Percentiles rank a stretch among this genome's conserved stretches.
Conservation (phyloP, 2,329 filamentous ascomycete species). For the Cyphellophora europaea region DNA sequence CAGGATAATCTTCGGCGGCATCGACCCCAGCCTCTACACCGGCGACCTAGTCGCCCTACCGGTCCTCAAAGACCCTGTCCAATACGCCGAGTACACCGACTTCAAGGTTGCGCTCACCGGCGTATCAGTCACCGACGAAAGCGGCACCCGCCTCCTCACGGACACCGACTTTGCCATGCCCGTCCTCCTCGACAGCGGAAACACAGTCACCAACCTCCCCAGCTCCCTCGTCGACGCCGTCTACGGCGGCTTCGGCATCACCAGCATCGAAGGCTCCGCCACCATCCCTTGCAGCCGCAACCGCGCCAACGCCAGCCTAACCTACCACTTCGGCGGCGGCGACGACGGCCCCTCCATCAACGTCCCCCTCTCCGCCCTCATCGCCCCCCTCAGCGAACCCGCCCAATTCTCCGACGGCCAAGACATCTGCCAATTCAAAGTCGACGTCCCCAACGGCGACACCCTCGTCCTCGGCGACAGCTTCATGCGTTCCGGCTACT, state of each 20-base stretch:
- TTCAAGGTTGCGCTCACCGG: slow-evolving; percentile 43
- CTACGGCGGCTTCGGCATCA: slow-evolving; percentile 47
- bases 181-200: slow-evolving; percentile 65
- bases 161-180: slow-evolving; percentile 37
- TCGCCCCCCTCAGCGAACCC: slow-evolving; percentile 31
- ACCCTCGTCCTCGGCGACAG: slow-evolving; percentile 60
- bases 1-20: slow-evolving; percentile 63
- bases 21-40: slow-evolving; percentile 56
- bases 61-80: slow-evolving; percentile 26
- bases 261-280: no score
- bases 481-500: slow-evolving; percentile 63
- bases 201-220: slow-evolving; percentile 60
- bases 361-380: slow-evolving; percentile 40
- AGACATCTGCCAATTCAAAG: slow-evolving; percentile 35
- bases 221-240: slow-evolving; percentile 44
- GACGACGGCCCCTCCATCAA: slow-evolving; percentile 21
- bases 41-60: slow-evolving; percentile 59
- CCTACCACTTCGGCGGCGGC: slow-evolving; percentile 47
- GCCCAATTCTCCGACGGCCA: slow-evolving; percentile 30
- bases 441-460: slow-evolving; percentile 38
- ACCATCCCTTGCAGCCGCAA: slow-evolving; percentile 32
- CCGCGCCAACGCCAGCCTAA: slow-evolving; percentile 26
- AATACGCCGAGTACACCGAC: slow-evolving; percentile 30
- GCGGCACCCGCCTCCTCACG: slow-evolving; percentile 26
- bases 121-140: slow-evolving; percentile 32